Conservation (phyloP, 345 rosid genomes). For the Camelina laxa region DNA sequence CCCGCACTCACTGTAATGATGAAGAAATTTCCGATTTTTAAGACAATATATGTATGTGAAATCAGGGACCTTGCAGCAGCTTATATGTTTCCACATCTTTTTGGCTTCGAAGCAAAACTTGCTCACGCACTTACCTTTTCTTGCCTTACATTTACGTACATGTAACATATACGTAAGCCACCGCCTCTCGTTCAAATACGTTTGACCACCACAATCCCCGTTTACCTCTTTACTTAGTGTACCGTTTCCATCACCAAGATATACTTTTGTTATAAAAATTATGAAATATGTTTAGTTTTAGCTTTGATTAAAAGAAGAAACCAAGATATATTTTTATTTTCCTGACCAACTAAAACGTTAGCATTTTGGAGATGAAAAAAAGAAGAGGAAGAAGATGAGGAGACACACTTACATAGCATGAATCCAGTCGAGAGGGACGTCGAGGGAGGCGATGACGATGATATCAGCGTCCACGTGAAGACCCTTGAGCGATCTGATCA, state of each 20-base stretch:
- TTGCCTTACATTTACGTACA: conserved; percentile 70
- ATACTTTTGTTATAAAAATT: too few relatives aligned
- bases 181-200: not conserved
- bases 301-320: not conserved
- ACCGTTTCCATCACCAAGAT: conserved; percentile 3
- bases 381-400: not conserved
- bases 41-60: conserved; percentile 68
- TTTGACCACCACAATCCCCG: conserved; percentile 29
- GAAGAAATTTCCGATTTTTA: conserved; percentile 56
- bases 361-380: not conserved
- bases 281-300: not conserved
- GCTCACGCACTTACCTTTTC: conserved; percentile 71
- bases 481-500: conserved; percentile 75
- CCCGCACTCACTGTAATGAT: conserved; percentile 64
- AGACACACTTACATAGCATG: conserved; percentile 70
- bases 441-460: conserved; percentile 91
- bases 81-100: conserved; percentile 60
- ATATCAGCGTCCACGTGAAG: conserved; percentile 86
- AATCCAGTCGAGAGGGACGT: conserved; percentile 90
- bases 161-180: conserved; percentile 79
- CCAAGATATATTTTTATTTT: not conserved
- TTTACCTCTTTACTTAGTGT: conserved; percentile 9
- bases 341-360: not conserved
- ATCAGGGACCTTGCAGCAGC: conserved; percentile 54
- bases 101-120: conserved; percentile 54